Evolutionary conservation across 805 yeast genomes (phyloP), one percentile per base, ranked within the genome.

Genomic region (Komagataella mondaviorum): DNA sequence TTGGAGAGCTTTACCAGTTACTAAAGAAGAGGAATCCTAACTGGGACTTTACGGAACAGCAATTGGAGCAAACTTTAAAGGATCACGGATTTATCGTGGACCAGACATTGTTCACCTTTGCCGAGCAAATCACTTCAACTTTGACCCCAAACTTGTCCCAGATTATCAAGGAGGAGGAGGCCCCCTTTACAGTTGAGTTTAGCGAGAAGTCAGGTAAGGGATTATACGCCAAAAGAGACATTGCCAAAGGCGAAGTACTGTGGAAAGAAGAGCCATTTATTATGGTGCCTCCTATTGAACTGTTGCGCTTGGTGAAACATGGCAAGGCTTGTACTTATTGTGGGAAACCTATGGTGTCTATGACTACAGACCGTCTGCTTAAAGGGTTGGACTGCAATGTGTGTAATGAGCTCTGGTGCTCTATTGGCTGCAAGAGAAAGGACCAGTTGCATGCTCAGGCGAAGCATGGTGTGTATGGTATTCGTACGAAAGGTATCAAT

Each of bases 261-360:
- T 83, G 88, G 80, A 71, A 73, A 46, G 95, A 86, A 59, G 57
- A 63, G 10, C 70, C 67, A 1, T 70, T 87, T 52, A 68, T 76
- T 46, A 75, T 77, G 44, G 68, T 85, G 0, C 87, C 91, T 2
- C 87, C 85, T 2, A 69, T 86, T 55, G 88, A 84, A 14, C 79
- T 81, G 57, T 66, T 80, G 48, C 72, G 76, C 44, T 65, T 85
- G 53, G 77, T 85, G 57, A 70, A 75, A 47, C 60, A 64, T 18
- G 86, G 89, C 0, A 77, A 77, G 57, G 85, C 87, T 3, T 87
- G 96, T 63, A 70, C 87, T 1, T 73, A 76, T 59, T 87, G 96
- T 69, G 88, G 89, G 0, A 72, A 74, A 48, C 66, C 81, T 1
- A 64, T 81, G 44, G 67, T 63, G 44, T 57, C 64, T 8, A 55